Percentiles rank a stretch among this genome's conserved stretches.
phyloP scores from a whole-genome alignment of 192 early-diverging fungal genomes.

The Coemansia sp. region DNA sequence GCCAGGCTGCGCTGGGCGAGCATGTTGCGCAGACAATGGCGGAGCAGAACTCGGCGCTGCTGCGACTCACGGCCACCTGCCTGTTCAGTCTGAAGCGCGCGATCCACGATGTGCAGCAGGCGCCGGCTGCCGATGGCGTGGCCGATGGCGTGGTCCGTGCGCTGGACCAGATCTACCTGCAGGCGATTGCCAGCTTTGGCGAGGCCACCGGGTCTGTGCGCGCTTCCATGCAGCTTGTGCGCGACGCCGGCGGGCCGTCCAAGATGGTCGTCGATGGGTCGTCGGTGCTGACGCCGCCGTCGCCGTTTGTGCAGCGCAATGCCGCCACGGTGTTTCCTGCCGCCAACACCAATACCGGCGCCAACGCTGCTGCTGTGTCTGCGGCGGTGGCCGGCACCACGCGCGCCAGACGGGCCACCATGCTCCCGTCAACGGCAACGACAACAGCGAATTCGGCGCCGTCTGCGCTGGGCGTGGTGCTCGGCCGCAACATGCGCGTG shows the following conservation, averaged over 20 bases:
- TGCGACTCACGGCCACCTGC: conserved; percentile 42
- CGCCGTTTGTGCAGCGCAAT: conserved; percentile 36
- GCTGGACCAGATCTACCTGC: conserved; percentile 52
- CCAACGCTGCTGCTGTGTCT: conserved; percentile 37
- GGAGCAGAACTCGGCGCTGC: conserved; percentile 32
- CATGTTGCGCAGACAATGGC: conserved; percentile 29
- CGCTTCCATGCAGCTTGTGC: conserved; percentile 35
- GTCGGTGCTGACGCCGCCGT: conserved; percentile 34
- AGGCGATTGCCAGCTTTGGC: conserved; percentile 44
- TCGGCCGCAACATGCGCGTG: conserved; percentile 21
- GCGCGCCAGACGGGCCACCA: conserved; percentile 28
- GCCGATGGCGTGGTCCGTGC: conserved; percentile 11
- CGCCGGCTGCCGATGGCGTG: not conserved
- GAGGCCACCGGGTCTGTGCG: conserved; percentile 41
- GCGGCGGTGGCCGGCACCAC: conserved; percentile 52
- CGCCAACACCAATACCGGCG: not conserved
- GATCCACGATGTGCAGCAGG: conserved; percentile 12
- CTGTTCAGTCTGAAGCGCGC: conserved; percentile 39
- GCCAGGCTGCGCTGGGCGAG: conserved; percentile 45
- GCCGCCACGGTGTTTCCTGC: not conserved
- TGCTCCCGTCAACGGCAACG: not conserved
- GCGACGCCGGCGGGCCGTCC: conserved; percentile 32
- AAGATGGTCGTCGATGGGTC: conserved; percentile 38
- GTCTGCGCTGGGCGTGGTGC: not conserved
- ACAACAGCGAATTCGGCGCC: not conserved